phyloP scores from a whole-genome alignment of 306 rosid genomes.

The Vachellia pachyceras region DNA sequence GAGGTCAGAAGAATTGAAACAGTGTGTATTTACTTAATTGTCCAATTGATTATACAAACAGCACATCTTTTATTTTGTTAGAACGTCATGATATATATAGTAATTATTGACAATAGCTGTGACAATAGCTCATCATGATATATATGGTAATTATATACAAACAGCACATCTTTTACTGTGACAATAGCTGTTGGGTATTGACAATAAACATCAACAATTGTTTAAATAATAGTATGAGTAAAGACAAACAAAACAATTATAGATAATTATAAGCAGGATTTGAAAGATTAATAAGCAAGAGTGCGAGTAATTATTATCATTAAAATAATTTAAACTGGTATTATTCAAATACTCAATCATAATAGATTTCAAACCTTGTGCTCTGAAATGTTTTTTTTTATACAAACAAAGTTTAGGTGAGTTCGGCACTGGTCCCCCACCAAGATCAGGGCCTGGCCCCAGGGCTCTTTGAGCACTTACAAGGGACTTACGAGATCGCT shows the following conservation, averaged over 20 bases:
- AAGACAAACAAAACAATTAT: neutral
- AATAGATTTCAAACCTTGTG: neutral
- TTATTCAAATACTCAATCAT: neutral
- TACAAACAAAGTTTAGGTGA: too few relatives aligned
- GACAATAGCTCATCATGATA: too few relatives aligned
- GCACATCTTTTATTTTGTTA: neutral
- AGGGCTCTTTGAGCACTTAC: too few relatives aligned
- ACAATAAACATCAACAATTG: neutral
- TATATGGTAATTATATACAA: too few relatives aligned
- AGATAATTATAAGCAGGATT: neutral
- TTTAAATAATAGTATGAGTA: neutral
- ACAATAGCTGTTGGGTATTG: neutral
- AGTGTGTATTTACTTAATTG: neutral
- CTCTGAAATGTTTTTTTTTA: neutral
- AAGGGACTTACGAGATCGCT: too few relatives aligned
- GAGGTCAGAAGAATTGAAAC: neutral
- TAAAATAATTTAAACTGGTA: neutral
- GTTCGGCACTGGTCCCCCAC: too few relatives aligned
- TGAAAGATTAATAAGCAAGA: neutral
- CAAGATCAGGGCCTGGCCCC: too few relatives aligned
- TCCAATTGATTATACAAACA: neutral
- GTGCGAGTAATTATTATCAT: neutral
- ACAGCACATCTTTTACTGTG: neutral
- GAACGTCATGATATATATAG: neutral
- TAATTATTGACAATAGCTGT: too few relatives aligned